phyloP scores from a whole-genome alignment of 768 basidiomycete genomes.

The Suillus weaverae region DNA sequence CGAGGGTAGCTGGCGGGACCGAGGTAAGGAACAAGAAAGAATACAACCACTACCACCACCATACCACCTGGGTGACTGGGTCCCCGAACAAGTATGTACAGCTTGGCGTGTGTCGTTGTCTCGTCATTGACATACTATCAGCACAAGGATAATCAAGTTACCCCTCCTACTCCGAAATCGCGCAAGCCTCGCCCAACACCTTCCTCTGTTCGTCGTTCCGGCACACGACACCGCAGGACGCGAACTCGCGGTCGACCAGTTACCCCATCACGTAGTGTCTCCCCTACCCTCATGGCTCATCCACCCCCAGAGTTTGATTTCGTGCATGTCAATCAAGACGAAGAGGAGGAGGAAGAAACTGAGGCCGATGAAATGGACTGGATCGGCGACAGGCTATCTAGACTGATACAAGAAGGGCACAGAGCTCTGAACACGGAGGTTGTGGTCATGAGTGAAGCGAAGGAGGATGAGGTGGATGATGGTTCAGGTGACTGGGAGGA shows the following conservation, averaged over 20 bases:
- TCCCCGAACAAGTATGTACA: slow-evolving; percentile 35
- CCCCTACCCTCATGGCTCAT: slow-evolving; percentile 30
- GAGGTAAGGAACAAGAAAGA: slow-evolving; percentile 55
- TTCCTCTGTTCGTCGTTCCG: slow-evolving; percentile 34
- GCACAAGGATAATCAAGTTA: slow-evolving; percentile 34
- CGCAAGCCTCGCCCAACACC: slow-evolving; percentile 38
- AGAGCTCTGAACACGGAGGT: slow-evolving; percentile 76
- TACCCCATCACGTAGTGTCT: slow-evolving; percentile 29
- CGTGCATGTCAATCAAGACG: slow-evolving; percentile 30
- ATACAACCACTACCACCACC: slow-evolving; percentile 57
- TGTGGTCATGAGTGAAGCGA: slow-evolving; percentile 71
- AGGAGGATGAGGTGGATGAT: slow-evolving; percentile 78
- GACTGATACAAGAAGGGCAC: slow-evolving; percentile 77
- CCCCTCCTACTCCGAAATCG: slow-evolving; percentile 39
- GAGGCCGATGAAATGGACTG: slow-evolving; percentile 72
- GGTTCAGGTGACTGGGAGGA: slow-evolving; percentile 77
- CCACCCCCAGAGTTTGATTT: slow-evolving; percentile 47
- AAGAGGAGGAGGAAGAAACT: slow-evolving; percentile 33
- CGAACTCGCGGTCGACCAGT: slow-evolving; percentile 25
- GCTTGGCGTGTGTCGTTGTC: not conserved
- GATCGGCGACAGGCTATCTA: slow-evolving; percentile 69
- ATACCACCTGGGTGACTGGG: slow-evolving; percentile 63
- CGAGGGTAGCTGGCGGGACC: slow-evolving; percentile 67
- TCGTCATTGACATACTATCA: slow-evolving; percentile 7
- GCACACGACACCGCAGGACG: slow-evolving; percentile 38